Conservation (phyloP, 2,329 filamentous ascomycete species). For the Neopestalotiopsis clavispora region DNA sequence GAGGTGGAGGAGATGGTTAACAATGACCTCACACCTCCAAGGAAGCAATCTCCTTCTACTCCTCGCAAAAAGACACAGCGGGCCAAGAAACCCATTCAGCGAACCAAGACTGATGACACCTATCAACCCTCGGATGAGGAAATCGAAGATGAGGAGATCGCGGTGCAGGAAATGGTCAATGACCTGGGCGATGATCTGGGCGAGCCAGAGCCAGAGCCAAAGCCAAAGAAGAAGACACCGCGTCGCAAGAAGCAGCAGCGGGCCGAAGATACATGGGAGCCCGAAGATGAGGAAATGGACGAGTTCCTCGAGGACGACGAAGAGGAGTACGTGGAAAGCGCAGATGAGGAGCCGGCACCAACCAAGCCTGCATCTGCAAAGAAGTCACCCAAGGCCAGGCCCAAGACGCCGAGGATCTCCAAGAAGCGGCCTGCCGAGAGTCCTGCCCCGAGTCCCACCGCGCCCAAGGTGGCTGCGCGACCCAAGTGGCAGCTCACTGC, state of each 20-base stretch:
- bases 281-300: neutral
- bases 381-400: neutral
- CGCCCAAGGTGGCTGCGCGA: neutral
- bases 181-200: neutral
- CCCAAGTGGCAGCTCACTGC: slow-evolving; percentile 5
- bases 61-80: neutral
- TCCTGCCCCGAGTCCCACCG: neutral
- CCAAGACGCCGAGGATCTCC: neutral
- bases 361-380: neutral
- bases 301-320: neutral
- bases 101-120: neutral
- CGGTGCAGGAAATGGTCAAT: neutral
- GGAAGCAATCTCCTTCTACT: neutral
- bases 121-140: neutral
- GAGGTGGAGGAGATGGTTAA: slow-evolving; percentile 3
- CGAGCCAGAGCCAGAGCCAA: neutral
- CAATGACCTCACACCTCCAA: neutral
- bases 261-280: neutral
- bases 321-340: neutral
- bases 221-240: slow-evolving; percentile 1
- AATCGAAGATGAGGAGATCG: slow-evolving; percentile 1
- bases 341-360: neutral
- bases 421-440: neutral
- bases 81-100: neutral
- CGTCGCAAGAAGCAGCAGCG: slow-evolving; percentile 2